Conservation (phyloP, 371 early-diverging fungal species). For the Lichtheimia corymbifera region DNA sequence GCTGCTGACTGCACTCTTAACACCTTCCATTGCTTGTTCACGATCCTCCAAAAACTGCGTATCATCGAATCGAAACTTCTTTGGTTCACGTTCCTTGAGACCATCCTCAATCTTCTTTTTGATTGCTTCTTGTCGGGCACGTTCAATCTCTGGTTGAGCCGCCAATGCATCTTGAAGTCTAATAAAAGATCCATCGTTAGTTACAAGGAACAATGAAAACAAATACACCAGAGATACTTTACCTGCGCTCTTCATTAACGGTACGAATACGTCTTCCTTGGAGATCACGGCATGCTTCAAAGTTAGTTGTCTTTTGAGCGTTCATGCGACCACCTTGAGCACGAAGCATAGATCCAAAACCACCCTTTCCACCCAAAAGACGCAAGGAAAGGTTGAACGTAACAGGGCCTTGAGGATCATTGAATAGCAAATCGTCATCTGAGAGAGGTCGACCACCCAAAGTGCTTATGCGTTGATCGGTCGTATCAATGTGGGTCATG, state of each 20-base stretch:
- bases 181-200: not conserved
- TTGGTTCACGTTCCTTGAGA: slow-evolving; percentile 64
- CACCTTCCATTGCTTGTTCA: slow-evolving; percentile 73
- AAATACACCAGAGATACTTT: not conserved
- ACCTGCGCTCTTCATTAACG: slow-evolving; percentile 61
- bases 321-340: slow-evolving; percentile 94
- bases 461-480: slow-evolving; percentile 16
- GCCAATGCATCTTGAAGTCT: slow-evolving; percentile 82
- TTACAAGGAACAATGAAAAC: too few relatives aligned
- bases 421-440: slow-evolving; percentile 31
- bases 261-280: slow-evolving; percentile 88
- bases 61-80: slow-evolving; percentile 85
- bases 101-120: slow-evolving; percentile 86
- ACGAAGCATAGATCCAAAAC: slow-evolving; percentile 94
- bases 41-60: slow-evolving; percentile 70
- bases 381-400: slow-evolving; percentile 42
- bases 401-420: slow-evolving; percentile 17
- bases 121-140: slow-evolving; percentile 64
- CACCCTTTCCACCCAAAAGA: slow-evolving; percentile 89
- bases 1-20: slow-evolving; percentile 67
- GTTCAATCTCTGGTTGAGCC: slow-evolving; percentile 70
- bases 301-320: slow-evolving; percentile 87
- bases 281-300: slow-evolving; percentile 93
- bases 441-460: slow-evolving; percentile 8
- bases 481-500: slow-evolving; percentile 5